Evolutionary conservation across 768 basidiomycete species (phyloP), one percentile per base, ranked within the genome.

Genomic region (Infundibulicybe gibba): DNA sequence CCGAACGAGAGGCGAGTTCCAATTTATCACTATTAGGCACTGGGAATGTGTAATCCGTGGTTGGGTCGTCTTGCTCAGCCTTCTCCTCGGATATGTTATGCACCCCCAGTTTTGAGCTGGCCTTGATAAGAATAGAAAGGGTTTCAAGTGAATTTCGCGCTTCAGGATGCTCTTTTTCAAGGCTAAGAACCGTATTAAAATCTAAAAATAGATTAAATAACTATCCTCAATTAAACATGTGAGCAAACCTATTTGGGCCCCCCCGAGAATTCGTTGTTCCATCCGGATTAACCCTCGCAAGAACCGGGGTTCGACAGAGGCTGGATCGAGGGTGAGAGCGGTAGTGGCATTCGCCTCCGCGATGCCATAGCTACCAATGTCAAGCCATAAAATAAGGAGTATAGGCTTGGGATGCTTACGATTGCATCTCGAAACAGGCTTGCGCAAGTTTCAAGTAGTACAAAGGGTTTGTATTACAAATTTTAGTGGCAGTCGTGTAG

Each of bases 1-100:
- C 80, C 0, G 76, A 79, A 8, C 69, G 63, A 1, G 70, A 69
- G 6, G 67, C 71, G 40, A 69, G 58, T 20, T 72, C 71, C 4
- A 64, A 48, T 5, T 62, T 53, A 2, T 66, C 63, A 3, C 69
- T 69, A 35, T 67, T 59, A 39, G 56, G 60, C 37, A 58, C 61
- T 1, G 68, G 66, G 50, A 66, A 69, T 19, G 59, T 52, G 38
- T 66, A 66, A 48, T 71, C 64, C 17, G 64, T 47, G 33, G 49
- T 51, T 15, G 61, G 50, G 14, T 56, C 54, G 15, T 49, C 44
- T 19, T 38, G 14, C n/a, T 10, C 17, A 14, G 17, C n/a, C 10
- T 14, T 14, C 14, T 38, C 35, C 10, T 38, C 35, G 35, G 35
- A 3, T 14, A 38, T 38, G 15, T 50, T 44, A 48, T 53, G 49